A percentile compares a stretch with the other conserved stretches of the same genome.
phyloP scores from a whole-genome alignment of 2,329 filamentous ascomycete genomes.

The Fusarium protoensiforme region DNA sequence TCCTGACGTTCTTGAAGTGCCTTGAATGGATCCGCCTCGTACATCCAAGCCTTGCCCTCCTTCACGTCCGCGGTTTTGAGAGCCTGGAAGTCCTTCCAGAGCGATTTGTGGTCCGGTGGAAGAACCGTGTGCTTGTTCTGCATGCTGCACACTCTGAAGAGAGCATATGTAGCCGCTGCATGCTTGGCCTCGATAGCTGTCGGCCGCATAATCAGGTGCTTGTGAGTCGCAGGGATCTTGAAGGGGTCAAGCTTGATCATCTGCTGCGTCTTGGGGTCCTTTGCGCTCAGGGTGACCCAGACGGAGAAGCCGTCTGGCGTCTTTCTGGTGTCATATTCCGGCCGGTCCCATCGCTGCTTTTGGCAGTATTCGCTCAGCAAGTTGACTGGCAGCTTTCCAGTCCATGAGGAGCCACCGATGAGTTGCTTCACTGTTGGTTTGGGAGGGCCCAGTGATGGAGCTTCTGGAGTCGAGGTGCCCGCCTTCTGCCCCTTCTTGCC shows the following conservation, averaged over 20 bases:
- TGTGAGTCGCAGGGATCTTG: conserved; percentile 80
- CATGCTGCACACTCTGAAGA: conserved; percentile 94
- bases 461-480: conserved; percentile 43
- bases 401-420: conserved; percentile 96
- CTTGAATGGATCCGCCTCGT: conserved; percentile 93
- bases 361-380: conserved; percentile 94
- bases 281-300: conserved; percentile 80
- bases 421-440: conserved; percentile 79
- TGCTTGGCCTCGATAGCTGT: conserved; percentile 92
- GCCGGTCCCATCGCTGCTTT: conserved; percentile 94
- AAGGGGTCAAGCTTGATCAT: conserved; percentile 81
- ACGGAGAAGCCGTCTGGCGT: conserved; percentile 80
- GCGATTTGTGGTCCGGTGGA: conserved; percentile 86
- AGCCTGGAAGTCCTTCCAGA: conserved; percentile 92
- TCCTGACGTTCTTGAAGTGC: conserved; percentile 83
- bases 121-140: conserved; percentile 96
- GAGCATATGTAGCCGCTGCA: conserved; percentile 89
- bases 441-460: conserved; percentile 56
- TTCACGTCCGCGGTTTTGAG: conserved; percentile 85
- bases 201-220: conserved; percentile 78
- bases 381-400: conserved; percentile 94
- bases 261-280: conserved; percentile 86
- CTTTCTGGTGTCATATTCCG: conserved; percentile 87
- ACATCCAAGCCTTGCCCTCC: conserved; percentile 86
- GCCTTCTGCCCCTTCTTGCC: conserved; percentile 54